These are phyloP conservation scores for Leptomonas pyrrhocoris DNA, from an alignment of 208 protist genomes.

Conservation along the genomic window DNA sequence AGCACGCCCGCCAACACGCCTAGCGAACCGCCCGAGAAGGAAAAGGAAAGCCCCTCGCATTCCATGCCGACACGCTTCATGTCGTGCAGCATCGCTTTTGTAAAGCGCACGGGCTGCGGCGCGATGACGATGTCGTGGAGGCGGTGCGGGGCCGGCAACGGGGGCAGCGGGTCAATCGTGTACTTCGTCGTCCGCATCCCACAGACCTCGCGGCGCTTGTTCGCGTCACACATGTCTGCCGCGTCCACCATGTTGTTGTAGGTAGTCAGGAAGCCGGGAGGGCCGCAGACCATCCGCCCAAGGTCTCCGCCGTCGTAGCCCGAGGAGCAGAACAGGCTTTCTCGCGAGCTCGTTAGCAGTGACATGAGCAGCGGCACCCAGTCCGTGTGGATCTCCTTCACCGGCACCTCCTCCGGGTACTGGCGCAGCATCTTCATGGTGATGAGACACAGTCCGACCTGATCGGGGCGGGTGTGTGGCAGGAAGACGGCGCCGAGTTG, in stretches of 20 bases:
- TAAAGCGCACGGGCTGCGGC: constrained; percentile 40
- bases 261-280: constrained; percentile 11
- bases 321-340: constrained; percentile 37
- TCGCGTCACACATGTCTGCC: constrained; percentile 37
- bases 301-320: constrained; percentile 13
- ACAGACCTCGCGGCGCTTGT: constrained; percentile 30
- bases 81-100: constrained; percentile 13
- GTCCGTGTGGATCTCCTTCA: constrained; percentile 70
- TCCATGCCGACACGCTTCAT: constrained; percentile 35
- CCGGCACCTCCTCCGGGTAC: constrained; percentile 57
- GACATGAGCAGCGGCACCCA: constrained; percentile 58
- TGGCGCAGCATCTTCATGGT: constrained; percentile 72
- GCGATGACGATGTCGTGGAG: constrained; percentile 51
- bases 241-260: constrained; percentile 29
- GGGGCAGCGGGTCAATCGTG: constrained; percentile 35
- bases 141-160: constrained; percentile 28
- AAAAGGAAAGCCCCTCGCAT: constrained; percentile 36
- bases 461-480: constrained; percentile 63
- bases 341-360: constrained; percentile 46
- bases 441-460: constrained; percentile 43
- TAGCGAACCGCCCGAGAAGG: constrained; percentile 61
- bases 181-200: constrained; percentile 31
- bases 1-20: constrained; percentile 64
- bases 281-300: not conserved
- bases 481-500: constrained; percentile 49